A percentile compares a stretch with the other conserved stretches of the same genome.
Evolutionary conservation across 2,329 filamentous ascomycete species (phyloP).

Genomic region (Zymoseptoria passerinii): DNA sequence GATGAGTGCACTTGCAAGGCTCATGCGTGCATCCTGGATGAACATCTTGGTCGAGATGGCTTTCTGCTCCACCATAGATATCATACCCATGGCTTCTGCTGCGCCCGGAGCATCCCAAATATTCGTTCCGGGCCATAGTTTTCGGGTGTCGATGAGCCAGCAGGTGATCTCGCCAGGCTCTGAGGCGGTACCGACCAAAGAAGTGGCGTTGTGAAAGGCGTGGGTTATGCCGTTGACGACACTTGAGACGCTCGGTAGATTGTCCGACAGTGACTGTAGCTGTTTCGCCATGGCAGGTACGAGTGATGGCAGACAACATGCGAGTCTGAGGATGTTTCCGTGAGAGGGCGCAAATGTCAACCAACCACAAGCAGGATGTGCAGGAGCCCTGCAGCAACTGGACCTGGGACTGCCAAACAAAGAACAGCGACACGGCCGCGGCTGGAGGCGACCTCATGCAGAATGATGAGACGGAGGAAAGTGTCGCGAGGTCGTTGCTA

Average conservation of each 20-base stretch:
- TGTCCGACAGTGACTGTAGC: neutral
- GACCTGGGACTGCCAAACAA: neutral
- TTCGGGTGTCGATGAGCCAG: conserved; percentile 44
- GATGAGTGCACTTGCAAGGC: conserved; percentile 61
- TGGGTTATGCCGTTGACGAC: conserved; percentile 16
- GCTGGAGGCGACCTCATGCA: neutral
- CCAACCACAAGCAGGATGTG: neutral
- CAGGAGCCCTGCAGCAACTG: neutral
- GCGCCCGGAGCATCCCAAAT: conserved; percentile 37
- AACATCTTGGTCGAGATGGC: conserved; percentile 48
- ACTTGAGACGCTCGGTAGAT: conserved; percentile 10
- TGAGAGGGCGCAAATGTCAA: neutral
- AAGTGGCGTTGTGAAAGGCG: conserved; percentile 8
- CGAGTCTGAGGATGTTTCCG: neutral
- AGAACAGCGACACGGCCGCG: neutral
- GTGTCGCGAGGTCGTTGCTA: neutral
- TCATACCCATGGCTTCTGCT: conserved; percentile 34
- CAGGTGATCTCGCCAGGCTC: conserved; percentile 31
- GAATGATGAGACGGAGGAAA: neutral
- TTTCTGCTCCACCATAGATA: conserved; percentile 47
- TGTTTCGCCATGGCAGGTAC: neutral
- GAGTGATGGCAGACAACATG: neutral
- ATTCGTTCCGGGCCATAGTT: conserved; percentile 39
- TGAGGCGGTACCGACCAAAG: conserved; percentile 1
- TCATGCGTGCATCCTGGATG: conserved; percentile 60